Percentiles rank a stretch among this genome's conserved stretches.
Conservation (phyloP, 129 eudicot genomes). For the Chrysanthemum seticuspe region DNA sequence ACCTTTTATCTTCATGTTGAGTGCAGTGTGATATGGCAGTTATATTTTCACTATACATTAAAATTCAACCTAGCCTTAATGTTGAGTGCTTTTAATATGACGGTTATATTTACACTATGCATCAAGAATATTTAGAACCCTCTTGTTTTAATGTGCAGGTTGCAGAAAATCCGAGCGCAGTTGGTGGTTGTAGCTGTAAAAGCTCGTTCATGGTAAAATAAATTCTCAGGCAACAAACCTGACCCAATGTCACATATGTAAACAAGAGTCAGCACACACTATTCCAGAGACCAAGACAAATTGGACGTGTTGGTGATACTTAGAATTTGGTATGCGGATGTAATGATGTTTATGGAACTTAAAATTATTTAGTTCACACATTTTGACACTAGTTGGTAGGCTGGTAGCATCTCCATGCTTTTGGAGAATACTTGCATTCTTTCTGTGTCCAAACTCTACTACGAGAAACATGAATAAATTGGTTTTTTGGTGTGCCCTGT, state of each 20-base stretch:
- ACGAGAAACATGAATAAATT: conserved; percentile 21
- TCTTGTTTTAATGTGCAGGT: conserved; percentile 47
- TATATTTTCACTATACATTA: neutral
- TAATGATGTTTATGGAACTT: neutral
- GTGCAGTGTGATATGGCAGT: neutral
- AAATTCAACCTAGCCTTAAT: no score
- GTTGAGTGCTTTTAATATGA: neutral
- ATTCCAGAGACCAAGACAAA: neutral
- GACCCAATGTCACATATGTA: conserved; percentile 13
- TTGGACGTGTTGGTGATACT: neutral
- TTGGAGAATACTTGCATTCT: conserved; percentile 9
- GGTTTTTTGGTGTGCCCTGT: neutral
- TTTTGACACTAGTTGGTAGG: conserved; percentile 3
- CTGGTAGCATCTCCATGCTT: conserved; percentile 8
- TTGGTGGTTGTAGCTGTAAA: conserved; percentile 98
- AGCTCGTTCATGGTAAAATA: conserved; percentile 87
- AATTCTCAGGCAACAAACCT: conserved; percentile 5
- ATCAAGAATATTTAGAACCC: neutral
- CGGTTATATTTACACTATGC: neutral
- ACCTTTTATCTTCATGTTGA: neutral
- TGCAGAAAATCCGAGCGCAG: conserved; percentile 87
- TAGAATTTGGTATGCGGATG: neutral
- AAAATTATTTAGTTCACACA: neutral
- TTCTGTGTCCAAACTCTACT: conserved; percentile 1
- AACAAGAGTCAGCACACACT: conserved; percentile 11